Base-by-base conservation (phyloP, 116 monocot species). In the Iris pallida region DNA sequence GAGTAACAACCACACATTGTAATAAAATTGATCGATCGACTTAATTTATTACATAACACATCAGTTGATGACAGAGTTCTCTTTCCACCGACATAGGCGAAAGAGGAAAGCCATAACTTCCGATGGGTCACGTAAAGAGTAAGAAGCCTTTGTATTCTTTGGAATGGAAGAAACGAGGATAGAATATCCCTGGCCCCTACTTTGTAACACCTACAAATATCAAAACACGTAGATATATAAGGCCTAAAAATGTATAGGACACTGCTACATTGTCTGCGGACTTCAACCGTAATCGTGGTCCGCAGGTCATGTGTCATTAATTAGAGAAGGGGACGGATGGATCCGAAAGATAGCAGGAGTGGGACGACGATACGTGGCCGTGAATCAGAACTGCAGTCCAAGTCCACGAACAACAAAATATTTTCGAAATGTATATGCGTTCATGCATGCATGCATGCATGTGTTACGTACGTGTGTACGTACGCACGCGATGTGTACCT, bases 131-230 rank as follows among this genome's bases (percentile, higher is more conserved):
- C 75, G 66, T 0, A 82, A 46, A 30, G 82, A 82, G 47, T 78
- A 78, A 47, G 75, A 71, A 12, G 82, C 82, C 3, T 71, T 55
- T 1, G 82, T 82, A 8, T 74, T 71, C 30, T 78, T 82, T 4
- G 82, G 78, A 4, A 74, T 68, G 0, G 70, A 75, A 45, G 82
- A 82, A 4, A 82, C 82, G 13, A 82, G 30, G 5, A 82, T 82
- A 6, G 65, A 40, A 57, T 46, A 61, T 6, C 82, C 78, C 7
- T 49, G 66, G 0, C 61, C 70, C 47, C 63, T 65, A 2, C 53
- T 57, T 51, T 47, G 62, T 16, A 82, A 44, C 4, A 82, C 77
- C 82, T 82, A 59, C 8, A 16, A 59, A 0, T 3, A 58, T 6
- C 6, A n/a, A 44, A 68, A 13, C 18, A 30, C 30, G 3, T 30